phyloP scores from a whole-genome alignment of 352 stramenopile species.

The Phytophthora ramorum region DNA sequence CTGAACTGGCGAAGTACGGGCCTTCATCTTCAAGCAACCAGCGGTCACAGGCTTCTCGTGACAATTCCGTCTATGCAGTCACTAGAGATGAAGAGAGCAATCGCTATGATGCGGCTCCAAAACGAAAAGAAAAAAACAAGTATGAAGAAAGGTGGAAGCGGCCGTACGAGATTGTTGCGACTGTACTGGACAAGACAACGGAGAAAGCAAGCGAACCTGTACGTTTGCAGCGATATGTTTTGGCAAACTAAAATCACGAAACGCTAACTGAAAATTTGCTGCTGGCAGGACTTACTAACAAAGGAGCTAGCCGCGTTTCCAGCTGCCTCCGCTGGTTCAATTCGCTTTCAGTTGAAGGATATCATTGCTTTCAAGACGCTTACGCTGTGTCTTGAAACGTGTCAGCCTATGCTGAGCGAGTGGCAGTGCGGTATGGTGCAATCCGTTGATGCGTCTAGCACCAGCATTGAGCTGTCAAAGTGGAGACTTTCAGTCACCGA shows the following conservation, averaged over 20 bases:
- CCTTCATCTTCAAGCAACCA: slow-evolving; percentile 35
- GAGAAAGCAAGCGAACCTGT: slow-evolving; percentile 17
- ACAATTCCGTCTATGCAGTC: neutral
- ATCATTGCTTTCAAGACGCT: slow-evolving; percentile 81
- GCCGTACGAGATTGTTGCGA: slow-evolving; percentile 79
- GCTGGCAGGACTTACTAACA: slow-evolving; percentile 31
- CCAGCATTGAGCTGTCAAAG: slow-evolving; percentile 25
- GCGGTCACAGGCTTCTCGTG: neutral
- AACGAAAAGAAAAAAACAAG: slow-evolving; percentile 42
- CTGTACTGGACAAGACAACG: slow-evolving; percentile 50
- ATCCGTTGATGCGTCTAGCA: slow-evolving; percentile 10
- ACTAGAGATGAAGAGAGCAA: neutral
- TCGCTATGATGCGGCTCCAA: neutral
- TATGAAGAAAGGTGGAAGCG: slow-evolving; percentile 78
- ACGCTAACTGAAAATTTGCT: slow-evolving; percentile 6
- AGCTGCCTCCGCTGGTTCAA: slow-evolving; percentile 7
- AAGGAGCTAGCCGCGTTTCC: slow-evolving; percentile 42
- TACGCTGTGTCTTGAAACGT: slow-evolving; percentile 79
- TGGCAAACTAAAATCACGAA: neutral
- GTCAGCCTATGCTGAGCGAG: slow-evolving; percentile 70
- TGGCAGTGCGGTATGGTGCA: slow-evolving; percentile 67
- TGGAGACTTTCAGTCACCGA: slow-evolving; percentile 23
- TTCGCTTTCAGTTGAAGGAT: slow-evolving; percentile 48
- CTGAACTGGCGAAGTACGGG: slow-evolving; percentile 67
- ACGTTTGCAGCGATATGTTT: slow-evolving; percentile 8